Base-by-base conservation (phyloP, 192 early-diverging fungal genomes). In the Haplosporangium gracile region DNA sequence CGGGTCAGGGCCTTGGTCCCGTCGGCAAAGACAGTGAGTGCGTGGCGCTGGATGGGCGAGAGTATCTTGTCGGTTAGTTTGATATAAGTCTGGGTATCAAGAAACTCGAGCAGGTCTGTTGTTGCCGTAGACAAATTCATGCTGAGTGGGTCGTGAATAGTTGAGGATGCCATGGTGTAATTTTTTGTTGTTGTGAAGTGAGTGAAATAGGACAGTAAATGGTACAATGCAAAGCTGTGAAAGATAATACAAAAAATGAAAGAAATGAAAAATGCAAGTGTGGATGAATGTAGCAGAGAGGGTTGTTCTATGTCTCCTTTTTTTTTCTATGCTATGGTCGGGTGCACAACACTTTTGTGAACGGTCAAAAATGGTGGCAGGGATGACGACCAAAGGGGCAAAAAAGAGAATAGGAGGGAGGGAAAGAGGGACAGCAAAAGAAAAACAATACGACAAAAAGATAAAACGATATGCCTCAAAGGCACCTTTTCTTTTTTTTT, bases 111-210 rank as follows among this genome's bases (percentile, higher is more conserved):
- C 40, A 86, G 76, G 63, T 70, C 51, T 74, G 84, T 70, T 34
- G 79, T 86, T 69, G 84, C 84, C 47, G 72, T 36, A 38, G 84
- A 76, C 47, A 86, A 69, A 68, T 81, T 75, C 84, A 86, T 86
- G 72, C 57, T 71, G 76, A 86, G 84, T 69, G 84, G 84, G 76
- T 86, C 75, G 72, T 86, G 84, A 69, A 85, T 76, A 80, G 75
- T 57, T 32, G 60, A 65, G 20, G 82, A 80, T 65, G 77, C 82
- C 77, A 79, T 79, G 81, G 32, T 83, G 42, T 39, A 26, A 22
- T 68, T 40, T 40, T 7, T 45, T 34, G 9, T 26, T 36, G 38
- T 68, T 42, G 16, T 43, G 74, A 38, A 15, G 43, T 72, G 43
- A 43, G 15, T 43, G 65, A 8, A 68, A 29, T 20, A 18, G 24